Base-by-base conservation (phyloP, 257 asterid genomes). In the Capsicum pubescens region DNA sequence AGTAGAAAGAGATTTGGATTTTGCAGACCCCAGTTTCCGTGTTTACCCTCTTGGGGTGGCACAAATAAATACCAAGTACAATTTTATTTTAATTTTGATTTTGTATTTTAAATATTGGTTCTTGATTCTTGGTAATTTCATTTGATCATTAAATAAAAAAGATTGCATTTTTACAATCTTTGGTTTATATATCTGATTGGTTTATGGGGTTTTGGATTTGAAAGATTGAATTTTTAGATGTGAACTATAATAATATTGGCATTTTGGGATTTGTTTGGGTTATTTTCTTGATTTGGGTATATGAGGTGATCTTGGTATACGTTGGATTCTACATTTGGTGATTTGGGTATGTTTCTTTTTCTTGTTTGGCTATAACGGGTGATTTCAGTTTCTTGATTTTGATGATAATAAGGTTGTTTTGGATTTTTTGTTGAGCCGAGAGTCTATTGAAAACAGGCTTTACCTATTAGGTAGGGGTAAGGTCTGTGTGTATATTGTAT, bases 1-100 rank as follows among this genome's bases (percentile, higher is more conserved):
- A 50, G 54, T 69, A 46, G 83, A 74, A 63, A 50, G 78, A 74
- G 78, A 74, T 74, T 39, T 74, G 61, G 81, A 78, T 84, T 60
- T 60, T 59, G 64, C 77, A 44, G 88, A 76, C 88, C 91, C 87
- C 90, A 86, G 85, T 90, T 89, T 84, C 91, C 92, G 90, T 88
- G 91, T 91, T 80, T 83, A 60, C 39, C 59, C 86, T 83, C 84
- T 60, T 63, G 64, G 83, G 46, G 32, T 26, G 32, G 52, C 64
- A 67, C 32, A 79, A 72, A 61, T 78, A 52, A 82, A 46, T 32
- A 80, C 85, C 85, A 9, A 80, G 74, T 60, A 59, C 50, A 50
- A 3, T 61, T 46, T 15, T 46, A 12, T 52, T 7, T 54, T 55
- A 26, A 12, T 32, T 35, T 6, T 57, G 61, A 56, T 68, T 39